Evolutionary conservation across 2,329 filamentous ascomycete species (phyloP).

Genomic region (Verticillium longisporum): DNA sequence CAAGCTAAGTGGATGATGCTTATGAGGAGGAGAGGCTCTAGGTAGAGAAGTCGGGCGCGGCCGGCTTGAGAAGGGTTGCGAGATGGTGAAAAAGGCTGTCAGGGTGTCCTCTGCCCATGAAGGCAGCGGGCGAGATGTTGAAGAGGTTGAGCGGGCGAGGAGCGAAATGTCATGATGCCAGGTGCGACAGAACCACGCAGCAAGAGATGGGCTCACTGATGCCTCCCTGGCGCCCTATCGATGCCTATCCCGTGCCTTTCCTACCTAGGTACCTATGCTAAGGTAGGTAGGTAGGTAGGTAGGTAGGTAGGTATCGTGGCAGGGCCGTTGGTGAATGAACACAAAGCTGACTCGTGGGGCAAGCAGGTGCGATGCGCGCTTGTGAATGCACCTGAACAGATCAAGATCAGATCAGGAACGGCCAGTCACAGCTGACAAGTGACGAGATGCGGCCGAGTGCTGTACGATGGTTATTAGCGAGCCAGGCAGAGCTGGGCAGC

Average conservation of each 20-base stretch:
- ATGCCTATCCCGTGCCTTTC: background rate
- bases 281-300: too few species aligned
- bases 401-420: background rate
- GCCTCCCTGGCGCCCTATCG: background rate
- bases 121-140: background rate
- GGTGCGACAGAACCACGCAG: background rate
- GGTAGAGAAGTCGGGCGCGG: background rate
- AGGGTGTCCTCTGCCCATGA: background rate
- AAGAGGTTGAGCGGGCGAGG: background rate
- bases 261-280: too few species aligned
- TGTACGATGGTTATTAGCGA: background rate
- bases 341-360: background rate
- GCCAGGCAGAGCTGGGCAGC: background rate
- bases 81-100: background rate
- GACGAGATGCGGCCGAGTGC: background rate
- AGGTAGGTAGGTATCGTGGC: background rate
- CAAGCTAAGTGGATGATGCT: background rate
- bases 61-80: background rate
- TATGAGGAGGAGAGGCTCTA: background rate
- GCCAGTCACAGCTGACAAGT: background rate
- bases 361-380: background rate
- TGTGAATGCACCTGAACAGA: background rate
- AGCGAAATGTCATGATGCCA: background rate
- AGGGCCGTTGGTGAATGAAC: background rate
- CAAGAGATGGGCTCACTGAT: background rate